A percentile compares a stretch with the other conserved stretches of the same genome.
phyloP scores from a whole-genome alignment of 176 grass and related monocot species.

The Paspalum notatum region DNA sequence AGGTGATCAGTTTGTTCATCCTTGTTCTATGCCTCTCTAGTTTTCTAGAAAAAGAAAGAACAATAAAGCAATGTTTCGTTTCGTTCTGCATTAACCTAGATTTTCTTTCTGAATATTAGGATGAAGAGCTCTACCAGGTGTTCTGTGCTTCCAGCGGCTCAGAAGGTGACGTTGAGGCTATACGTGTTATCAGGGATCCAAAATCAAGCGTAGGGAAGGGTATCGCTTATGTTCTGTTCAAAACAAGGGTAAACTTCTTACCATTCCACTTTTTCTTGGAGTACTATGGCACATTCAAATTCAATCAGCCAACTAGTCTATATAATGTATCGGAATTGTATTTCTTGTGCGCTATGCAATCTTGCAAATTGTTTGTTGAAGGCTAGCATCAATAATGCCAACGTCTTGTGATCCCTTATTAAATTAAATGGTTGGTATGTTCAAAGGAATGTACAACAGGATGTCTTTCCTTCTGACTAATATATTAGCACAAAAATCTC shows the following conservation, averaged over 20 bases:
- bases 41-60: not conserved
- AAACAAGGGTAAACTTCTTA: conserved; percentile 78
- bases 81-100: conserved; percentile 7
- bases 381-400: not conserved
- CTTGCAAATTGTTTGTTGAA: not conserved
- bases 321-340: not conserved
- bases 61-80: not conserved
- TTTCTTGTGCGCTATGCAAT: not conserved
- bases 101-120: conserved; percentile 54
- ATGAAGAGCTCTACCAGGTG: conserved; percentile 91
- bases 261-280: conserved; percentile 6
- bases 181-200: conserved; percentile 90
- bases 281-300: not conserved
- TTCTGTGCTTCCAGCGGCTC: conserved; percentile 68
- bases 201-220: conserved; percentile 84
- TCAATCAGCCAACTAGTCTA: not conserved
- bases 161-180: conserved; percentile 74
- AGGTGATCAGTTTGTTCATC: conserved; percentile 48
- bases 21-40: conserved; percentile 7
- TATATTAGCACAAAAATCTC: not conserved
- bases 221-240: conserved; percentile 92
- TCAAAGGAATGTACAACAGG: not conserved
- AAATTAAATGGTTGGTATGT: not conserved
- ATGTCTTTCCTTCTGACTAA: conserved; percentile 14
- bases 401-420: not conserved